Evolutionary conservation across 1,284 basidiomycete genomes (phyloP).

Genomic region (Fomitiporia mediterranea): DNA sequence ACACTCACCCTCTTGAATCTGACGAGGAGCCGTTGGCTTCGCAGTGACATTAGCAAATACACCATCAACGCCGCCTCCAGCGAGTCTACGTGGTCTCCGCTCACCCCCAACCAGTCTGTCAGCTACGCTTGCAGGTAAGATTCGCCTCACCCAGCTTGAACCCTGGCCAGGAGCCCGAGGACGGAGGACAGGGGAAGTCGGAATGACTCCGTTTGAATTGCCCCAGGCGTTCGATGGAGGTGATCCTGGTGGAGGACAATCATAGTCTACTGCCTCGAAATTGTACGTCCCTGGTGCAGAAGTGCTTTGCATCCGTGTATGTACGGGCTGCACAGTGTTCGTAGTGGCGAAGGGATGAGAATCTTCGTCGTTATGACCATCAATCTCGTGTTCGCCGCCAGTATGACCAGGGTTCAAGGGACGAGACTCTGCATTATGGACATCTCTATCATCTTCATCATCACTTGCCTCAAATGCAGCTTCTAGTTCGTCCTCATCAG

Average conservation of each 20-base stretch:
- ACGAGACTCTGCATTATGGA: slow-evolving; percentile 41
- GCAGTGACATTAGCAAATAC: slow-evolving; percentile 97
- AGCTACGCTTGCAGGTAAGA: slow-evolving; percentile 39
- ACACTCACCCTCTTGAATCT: slow-evolving; percentile 57
- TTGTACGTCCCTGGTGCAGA: slow-evolving; percentile 57
- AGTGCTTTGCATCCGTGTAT: slow-evolving; percentile 6
- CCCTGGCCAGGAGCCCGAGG: slow-evolving; percentile 33
- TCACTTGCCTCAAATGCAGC: slow-evolving; percentile 74
- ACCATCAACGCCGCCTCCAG: slow-evolving; percentile 83
- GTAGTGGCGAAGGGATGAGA: background rate
- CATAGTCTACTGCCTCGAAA: slow-evolving; percentile 73
- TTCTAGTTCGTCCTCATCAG: slow-evolving; percentile 59
- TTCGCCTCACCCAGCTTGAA: slow-evolving; percentile 47
- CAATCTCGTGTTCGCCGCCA: slow-evolving; percentile 19
- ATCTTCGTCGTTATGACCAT: background rate
- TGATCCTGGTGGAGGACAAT: slow-evolving; percentile 79
- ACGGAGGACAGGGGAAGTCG: slow-evolving; percentile 40
- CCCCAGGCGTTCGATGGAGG: slow-evolving; percentile 68
- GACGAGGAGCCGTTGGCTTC: slow-evolving; percentile 67
- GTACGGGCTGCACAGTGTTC: background rate
- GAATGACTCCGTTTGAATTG: slow-evolving; percentile 79
- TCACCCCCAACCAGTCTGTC: slow-evolving; percentile 8
- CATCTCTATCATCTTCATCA: slow-evolving; percentile 52
- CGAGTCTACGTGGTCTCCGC: slow-evolving; percentile 34
- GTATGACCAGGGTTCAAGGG: slow-evolving; percentile 41